A percentile compares a stretch with the other conserved stretches of the same genome.
These are phyloP conservation scores for Aspergillus wentii DNA, from an alignment of 495 filamentous ascomycete species.

Conservation along the genomic window DNA sequence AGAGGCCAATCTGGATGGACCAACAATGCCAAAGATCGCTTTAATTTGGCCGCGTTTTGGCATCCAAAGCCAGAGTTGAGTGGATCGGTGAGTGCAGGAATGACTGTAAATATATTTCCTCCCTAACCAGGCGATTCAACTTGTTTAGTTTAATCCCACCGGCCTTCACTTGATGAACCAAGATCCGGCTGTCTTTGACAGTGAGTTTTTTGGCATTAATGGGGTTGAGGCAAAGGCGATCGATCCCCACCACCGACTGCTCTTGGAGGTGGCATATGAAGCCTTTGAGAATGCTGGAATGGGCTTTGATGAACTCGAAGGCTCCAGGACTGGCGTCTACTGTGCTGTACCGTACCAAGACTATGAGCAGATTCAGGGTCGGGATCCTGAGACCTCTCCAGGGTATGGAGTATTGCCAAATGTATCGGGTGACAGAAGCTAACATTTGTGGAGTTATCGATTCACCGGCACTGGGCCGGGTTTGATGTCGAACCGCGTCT, in stretches of 20 bases:
- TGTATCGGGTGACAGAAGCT: too few relatives aligned
- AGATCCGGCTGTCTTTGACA: conserved; percentile 43
- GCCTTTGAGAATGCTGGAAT: conserved; percentile 39
- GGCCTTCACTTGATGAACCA: conserved; percentile 39
- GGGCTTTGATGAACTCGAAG: conserved; percentile 16
- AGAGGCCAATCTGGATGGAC: not conserved
- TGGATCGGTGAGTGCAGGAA: too few relatives aligned
- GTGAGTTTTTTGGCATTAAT: conserved; percentile 45
- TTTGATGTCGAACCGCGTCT: conserved; percentile 33
- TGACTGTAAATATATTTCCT: too few relatives aligned
- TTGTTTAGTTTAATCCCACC: not conserved
- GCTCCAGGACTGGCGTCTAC: conserved; percentile 22
- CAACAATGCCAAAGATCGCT: not conserved
- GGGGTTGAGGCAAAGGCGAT: conserved; percentile 42
- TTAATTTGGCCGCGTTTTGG: not conserved
- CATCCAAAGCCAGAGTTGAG: not conserved
- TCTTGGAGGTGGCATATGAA: conserved; percentile 46
- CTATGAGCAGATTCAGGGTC: conserved; percentile 7
- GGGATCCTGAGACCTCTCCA: conserved; percentile 5
- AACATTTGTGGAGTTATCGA: too few relatives aligned
- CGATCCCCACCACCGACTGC: conserved; percentile 49
- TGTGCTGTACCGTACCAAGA: conserved; percentile 19
- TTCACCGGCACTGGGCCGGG: conserved; percentile 9
- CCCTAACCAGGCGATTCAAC: too few relatives aligned
- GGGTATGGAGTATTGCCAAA: conserved; percentile 7